Evolutionary conservation across 192 early-diverging fungal species (phyloP), one percentile per base, ranked within the genome.

Genomic region (Gigaspora rosea): DNA sequence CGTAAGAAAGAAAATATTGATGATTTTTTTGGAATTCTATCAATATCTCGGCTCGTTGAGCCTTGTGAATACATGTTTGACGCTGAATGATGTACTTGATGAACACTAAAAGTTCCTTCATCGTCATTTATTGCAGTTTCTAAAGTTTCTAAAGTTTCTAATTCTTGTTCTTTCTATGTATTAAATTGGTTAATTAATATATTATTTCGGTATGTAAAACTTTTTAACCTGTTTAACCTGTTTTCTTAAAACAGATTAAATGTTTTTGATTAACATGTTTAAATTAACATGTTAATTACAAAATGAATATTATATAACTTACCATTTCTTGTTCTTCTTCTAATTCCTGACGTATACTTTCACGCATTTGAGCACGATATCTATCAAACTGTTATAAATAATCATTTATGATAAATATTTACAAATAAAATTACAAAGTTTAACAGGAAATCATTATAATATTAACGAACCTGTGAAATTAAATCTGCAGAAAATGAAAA

Each of bases 401-500:
- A 27, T 27, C 27, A 27, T 27, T 27, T 27, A n/a, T n/a, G n/a
- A n/a, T n/a, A 27, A 27, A 27, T 27, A 27, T 27, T 27, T 27
- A 27, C 27, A 1, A 27, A 27, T 27, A 27, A 27, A 27, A 27
- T 27, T 27, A 0, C 1, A 27, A 27, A 27, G 27, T 27, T 27
- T 27, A 27, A 27, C 27, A 27, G 27, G n/a, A n/a, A n/a, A 27
- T 27, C 27, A 27, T 27, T 27, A 27, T 27, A 27, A 27, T 27
- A 27, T 16, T 54, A 54, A 12, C 35, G 36, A 18, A 65, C 63
- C 63, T 65, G 63, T 8, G 63, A 7, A 36, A 65, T 65, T 65
- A 65, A 65, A 65, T 65, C 63, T 36, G 63, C 63, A 0, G 63
- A 65, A 65, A 65, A 65, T 46, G 63, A 41, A n/a, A 65, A 65